Conservation (phyloP, 208 protist genomes). For the Porcisia hertigi region DNA sequence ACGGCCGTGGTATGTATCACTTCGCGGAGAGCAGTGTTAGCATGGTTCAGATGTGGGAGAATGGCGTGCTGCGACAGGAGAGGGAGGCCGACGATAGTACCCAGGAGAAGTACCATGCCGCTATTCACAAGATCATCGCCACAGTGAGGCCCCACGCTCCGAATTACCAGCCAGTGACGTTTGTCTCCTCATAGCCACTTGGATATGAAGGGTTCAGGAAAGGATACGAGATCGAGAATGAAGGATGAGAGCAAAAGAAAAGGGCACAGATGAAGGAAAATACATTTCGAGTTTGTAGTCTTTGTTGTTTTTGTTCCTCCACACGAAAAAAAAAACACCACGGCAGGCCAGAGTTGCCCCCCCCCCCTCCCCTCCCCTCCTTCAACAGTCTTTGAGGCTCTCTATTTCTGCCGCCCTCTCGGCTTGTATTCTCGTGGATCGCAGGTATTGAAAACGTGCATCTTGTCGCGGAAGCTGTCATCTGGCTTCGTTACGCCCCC, state of each 20-base stretch:
- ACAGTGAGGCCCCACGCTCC: constrained; percentile 64
- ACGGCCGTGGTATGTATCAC: constrained; percentile 85
- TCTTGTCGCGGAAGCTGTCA: neutral
- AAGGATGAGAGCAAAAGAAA: neutral
- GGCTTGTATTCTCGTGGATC: neutral
- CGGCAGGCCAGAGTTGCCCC: neutral
- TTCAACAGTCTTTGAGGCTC: neutral
- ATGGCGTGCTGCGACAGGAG: constrained; percentile 76
- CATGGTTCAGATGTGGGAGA: constrained; percentile 80
- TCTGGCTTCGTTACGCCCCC: no score
- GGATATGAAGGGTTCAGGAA: neutral
- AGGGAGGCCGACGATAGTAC: constrained; percentile 42
- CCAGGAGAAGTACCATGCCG: constrained; percentile 51
- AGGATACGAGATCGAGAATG: neutral
- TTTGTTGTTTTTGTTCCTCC: neutral
- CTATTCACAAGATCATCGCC: constrained; percentile 66
- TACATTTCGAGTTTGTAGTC: neutral
- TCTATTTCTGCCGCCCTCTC: neutral
- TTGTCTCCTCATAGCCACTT: constrained; percentile 16
- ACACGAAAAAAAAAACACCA: neutral
- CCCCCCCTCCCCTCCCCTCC: no score
- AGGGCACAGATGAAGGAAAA: neutral
- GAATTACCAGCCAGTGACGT: constrained; percentile 63
- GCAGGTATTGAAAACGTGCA: neutral
- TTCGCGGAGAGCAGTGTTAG: constrained; percentile 74